These are phyloP conservation scores for Symbiodinium natans DNA, from an alignment of 73 alveolate species.

Conservation along the genomic window DNA sequence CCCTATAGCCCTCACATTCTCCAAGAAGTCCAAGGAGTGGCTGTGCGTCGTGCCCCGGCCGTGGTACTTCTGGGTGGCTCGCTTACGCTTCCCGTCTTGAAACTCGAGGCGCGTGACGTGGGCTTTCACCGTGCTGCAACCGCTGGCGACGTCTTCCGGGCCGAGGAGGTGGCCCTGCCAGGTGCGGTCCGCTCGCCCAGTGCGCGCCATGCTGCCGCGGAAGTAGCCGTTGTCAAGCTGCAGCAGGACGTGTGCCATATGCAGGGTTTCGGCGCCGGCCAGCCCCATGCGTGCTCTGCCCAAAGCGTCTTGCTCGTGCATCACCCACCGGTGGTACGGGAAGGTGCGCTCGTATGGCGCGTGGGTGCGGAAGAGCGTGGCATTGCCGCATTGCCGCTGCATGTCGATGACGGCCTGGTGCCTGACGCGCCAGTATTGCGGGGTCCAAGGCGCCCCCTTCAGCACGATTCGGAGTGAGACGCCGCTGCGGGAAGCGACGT, in stretches of 20 bases:
- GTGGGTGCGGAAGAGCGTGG: slow-evolving; percentile 38
- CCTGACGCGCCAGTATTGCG: slow-evolving; percentile 43
- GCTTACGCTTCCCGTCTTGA: slow-evolving; percentile 68
- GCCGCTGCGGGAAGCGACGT: neutral
- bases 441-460: slow-evolving; percentile 30
- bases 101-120: slow-evolving; percentile 36
- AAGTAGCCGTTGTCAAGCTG: slow-evolving; percentile 24
- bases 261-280: slow-evolving; percentile 33
- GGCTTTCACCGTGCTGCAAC: neutral
- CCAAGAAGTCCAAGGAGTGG: slow-evolving; percentile 72
- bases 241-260: slow-evolving; percentile 42
- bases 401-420: slow-evolving; percentile 76
- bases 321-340: slow-evolving; percentile 44
- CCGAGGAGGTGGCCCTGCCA: slow-evolving; percentile 56
- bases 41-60: slow-evolving; percentile 65
- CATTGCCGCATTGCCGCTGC: slow-evolving; percentile 48
- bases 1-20: slow-evolving; percentile 15
- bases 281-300: neutral
- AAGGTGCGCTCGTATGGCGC: slow-evolving; percentile 49
- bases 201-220: neutral
- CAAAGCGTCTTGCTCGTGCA: neutral
- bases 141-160: neutral
- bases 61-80: slow-evolving; percentile 19
- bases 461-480: slow-evolving; percentile 5
- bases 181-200: neutral